Evolutionary conservation across 2,329 filamentous ascomycete species (phyloP), one percentile per base, ranked within the genome.

Genomic region (Fusarium sterilihyphosum): DNA sequence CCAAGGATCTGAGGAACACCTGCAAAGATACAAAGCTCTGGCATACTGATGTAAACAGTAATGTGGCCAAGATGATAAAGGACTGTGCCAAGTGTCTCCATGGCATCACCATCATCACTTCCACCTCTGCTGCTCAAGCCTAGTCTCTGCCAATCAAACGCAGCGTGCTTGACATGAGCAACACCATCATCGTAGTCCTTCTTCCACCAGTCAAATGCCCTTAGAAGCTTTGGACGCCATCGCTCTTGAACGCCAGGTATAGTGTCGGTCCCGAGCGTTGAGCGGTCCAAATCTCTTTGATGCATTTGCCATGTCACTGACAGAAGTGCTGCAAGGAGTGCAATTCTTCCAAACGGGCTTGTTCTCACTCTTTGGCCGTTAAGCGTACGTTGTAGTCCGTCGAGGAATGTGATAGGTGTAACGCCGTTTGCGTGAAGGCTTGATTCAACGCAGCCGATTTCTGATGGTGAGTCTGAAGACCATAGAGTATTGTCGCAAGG

Each of bases 261-360:
- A 2, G 77, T 78, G 22, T 79, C 77, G 0, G 73, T 67, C 1
- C 77, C 77, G 4, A 79, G 76, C 2, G 77, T 79, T 22, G 74
- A 77, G 2, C 77, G 69, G 50, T 79, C 77, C 6, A 79, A 67
- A 35, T 79, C 77, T 57, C 77, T 70, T 52, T 79, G 77, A 11
- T 79, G 77, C 77, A 79, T 79, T 37, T 79, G 77, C 77, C 77
- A 79, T 11, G 77, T 79, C 3, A 79, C 77, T 26, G 77, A 79
- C 6, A 79, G 13, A 11, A 79, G 40, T 8, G 77, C 77, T 13
- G 77, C 77, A 1, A 79, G 33, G 1, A 79, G 60, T 7, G 77
- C 76, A 26, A 79, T 79, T 38, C 77, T 72, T 24, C 77, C 77
- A 70, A 79, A 79, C 1, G 77, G 77, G 24, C 77, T 79, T 13